These are phyloP conservation scores for Solanum rostratum DNA, from an alignment of 257 asterid genomes.

Conservation along the genomic window DNA sequence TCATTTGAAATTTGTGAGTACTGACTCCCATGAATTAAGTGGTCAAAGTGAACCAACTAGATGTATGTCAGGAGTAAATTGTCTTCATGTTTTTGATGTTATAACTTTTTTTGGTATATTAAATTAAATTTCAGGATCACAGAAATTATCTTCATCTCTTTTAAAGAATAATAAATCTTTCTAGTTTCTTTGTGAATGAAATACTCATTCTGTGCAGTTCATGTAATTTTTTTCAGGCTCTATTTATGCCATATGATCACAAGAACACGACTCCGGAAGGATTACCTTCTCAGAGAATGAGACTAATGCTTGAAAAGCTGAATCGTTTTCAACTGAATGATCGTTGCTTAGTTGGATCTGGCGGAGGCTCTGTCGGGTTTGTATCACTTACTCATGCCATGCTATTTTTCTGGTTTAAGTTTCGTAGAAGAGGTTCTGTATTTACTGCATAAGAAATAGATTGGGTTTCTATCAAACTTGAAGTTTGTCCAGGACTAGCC, in stretches of 20 bases:
- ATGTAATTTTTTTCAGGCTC: constrained; percentile 36
- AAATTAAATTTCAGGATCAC: neutral
- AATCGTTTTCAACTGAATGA: constrained; percentile 73
- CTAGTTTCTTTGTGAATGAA: neutral
- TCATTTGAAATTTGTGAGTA: neutral
- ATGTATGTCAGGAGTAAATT: neutral
- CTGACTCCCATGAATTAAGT: neutral
- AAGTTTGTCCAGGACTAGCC: neutral
- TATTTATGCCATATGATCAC: constrained; percentile 98
- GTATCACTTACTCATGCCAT: constrained; percentile 20
- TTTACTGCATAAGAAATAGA: neutral
- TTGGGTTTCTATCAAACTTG: neutral
- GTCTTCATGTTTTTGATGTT: neutral
- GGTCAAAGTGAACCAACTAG: neutral
- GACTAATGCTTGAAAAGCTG: constrained; percentile 69
- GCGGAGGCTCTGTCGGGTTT: constrained; percentile 99
- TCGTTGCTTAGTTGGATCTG: constrained; percentile 88
- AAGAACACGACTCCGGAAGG: constrained; percentile 91
- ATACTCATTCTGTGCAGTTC: constrained; percentile 1
- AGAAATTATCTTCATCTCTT: neutral
- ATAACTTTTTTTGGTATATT: neutral
- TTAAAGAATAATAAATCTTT: neutral
- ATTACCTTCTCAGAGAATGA: constrained; percentile 69
- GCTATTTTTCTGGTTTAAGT: neutral
- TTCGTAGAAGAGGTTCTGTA: neutral